phyloP scores from a whole-genome alignment of 2,329 filamentous ascomycete genomes.

The Colletotrichum endophyticum region DNA sequence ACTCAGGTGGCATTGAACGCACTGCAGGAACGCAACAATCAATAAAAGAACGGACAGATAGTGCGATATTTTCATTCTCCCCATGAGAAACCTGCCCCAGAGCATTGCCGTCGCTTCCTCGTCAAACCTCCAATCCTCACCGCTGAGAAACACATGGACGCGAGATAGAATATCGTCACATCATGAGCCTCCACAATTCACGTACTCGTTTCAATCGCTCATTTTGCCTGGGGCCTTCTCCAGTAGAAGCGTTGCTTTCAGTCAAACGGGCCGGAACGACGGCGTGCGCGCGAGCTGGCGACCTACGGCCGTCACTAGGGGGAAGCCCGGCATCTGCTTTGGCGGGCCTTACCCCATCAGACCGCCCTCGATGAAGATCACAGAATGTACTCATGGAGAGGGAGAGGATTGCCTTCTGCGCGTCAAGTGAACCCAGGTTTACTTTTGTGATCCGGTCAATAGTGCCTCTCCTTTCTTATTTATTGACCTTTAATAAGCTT shows the following conservation, averaged over 20 bases:
- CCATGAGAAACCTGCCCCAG: accelerated
- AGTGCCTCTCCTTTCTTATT: neutral
- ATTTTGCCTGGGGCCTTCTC: accelerated
- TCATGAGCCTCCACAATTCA: accelerated
- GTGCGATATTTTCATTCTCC: accelerated
- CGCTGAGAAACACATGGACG: accelerated
- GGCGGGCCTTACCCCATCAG: neutral
- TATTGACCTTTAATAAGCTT: accelerated
- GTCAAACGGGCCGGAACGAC: accelerated
- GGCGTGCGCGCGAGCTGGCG: too few species aligned
- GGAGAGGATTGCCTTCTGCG: too few species aligned
- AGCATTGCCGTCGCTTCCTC: neutral
- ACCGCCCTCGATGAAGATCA: too few species aligned
- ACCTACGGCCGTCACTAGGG: too few species aligned
- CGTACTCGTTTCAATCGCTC: neutral
- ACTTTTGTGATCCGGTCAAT: neutral
- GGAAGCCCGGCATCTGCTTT: neutral
- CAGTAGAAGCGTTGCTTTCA: accelerated
- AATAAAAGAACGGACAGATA: neutral
- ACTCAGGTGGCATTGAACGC: accelerated
- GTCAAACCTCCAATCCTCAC: neutral
- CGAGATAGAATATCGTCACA: neutral
- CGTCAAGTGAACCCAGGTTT: neutral
- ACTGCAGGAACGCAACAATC: neutral
- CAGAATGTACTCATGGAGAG: too few species aligned